phyloP scores from a whole-genome alignment of 352 stramenopile species.

The Stramenopiles sp. region DNA sequence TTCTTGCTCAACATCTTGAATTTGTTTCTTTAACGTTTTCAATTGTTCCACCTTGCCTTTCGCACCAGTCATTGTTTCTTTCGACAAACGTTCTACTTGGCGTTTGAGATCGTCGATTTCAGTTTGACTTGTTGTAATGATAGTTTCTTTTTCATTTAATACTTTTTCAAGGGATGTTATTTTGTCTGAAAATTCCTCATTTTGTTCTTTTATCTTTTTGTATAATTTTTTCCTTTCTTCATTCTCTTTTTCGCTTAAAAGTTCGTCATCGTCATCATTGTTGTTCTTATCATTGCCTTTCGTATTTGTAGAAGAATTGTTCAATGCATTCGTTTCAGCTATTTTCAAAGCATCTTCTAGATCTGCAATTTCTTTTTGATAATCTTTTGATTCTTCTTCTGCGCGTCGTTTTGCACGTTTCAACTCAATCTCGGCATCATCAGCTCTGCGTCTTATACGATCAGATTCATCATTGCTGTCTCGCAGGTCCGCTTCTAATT shows the following conservation, averaged over 20 bases:
- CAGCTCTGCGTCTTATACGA: background rate
- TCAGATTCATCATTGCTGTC: background rate
- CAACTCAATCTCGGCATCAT: background rate
- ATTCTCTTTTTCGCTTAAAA: slow-evolving; percentile 28
- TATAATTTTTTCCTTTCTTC: slow-evolving; percentile 22
- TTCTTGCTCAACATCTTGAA: slow-evolving; percentile 3
- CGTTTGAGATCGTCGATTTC: too few relatives aligned
- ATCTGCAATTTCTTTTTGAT: slow-evolving; percentile 12
- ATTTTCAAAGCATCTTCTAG: slow-evolving; percentile 24
- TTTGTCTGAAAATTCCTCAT: slow-evolving; percentile 8
- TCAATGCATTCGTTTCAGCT: too few relatives aligned
- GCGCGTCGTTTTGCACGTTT: background rate
- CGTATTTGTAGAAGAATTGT: too few relatives aligned
- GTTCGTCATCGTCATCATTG: slow-evolving; percentile 20
- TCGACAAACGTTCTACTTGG: slow-evolving; percentile 10
- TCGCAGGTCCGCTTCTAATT: background rate
- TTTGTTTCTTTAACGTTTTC: background rate
- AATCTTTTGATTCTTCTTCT: slow-evolving; percentile 7
- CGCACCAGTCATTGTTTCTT: slow-evolving; percentile 20
- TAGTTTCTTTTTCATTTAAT: too few relatives aligned
- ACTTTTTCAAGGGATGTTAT: background rate
- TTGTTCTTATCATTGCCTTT: too few relatives aligned
- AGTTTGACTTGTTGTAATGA: too few relatives aligned
- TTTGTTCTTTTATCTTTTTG: slow-evolving; percentile 18
- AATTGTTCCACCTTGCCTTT: slow-evolving; percentile 4